A percentile compares a stretch with the other conserved stretches of the same genome.
These are phyloP conservation scores for Hypoxylon sp. DNA, from an alignment of 2,329 filamentous ascomycete species.

Conservation along the genomic window DNA sequence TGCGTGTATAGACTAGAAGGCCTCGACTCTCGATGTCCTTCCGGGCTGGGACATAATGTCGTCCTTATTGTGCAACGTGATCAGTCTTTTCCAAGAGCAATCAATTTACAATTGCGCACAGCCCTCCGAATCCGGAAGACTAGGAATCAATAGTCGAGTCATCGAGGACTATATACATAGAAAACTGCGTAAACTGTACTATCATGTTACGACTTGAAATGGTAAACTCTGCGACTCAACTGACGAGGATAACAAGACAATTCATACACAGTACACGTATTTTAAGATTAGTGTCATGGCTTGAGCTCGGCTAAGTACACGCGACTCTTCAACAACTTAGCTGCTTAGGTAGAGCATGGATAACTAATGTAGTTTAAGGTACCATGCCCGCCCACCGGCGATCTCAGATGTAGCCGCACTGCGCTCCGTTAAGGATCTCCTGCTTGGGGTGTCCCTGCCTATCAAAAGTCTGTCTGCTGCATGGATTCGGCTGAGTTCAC, in stretches of 20 bases:
- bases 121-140: conserved; percentile 15
- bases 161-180: conserved; percentile 2
- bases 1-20: conserved; percentile 15
- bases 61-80: conserved; percentile 37
- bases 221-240: conserved; percentile 2
- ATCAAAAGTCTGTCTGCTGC: conserved; percentile 5
- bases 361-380: conserved; percentile 15
- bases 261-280: conserved; percentile 1
- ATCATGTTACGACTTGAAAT: conserved; percentile 10
- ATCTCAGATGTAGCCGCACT: conserved; percentile 37
- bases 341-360: conserved; percentile 5
- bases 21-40: conserved; percentile 23
- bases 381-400: conserved; percentile 23
- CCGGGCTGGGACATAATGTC: conserved; percentile 10
- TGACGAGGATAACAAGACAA: conserved; percentile 1
- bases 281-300: not conserved
- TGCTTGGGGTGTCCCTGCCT: conserved; percentile 22
- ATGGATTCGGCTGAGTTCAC: conserved; percentile 10
- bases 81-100: conserved; percentile 29
- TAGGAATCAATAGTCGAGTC: conserved; percentile 24
- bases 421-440: conserved; percentile 9
- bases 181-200: not conserved
- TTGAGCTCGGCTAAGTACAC: conserved; percentile 8
- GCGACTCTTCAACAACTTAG: conserved; percentile 6
- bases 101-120: conserved; percentile 21